These are phyloP conservation scores for Blastocystis sp. DNA, from an alignment of 352 stramenopile genomes.

Conservation along the genomic window DNA sequence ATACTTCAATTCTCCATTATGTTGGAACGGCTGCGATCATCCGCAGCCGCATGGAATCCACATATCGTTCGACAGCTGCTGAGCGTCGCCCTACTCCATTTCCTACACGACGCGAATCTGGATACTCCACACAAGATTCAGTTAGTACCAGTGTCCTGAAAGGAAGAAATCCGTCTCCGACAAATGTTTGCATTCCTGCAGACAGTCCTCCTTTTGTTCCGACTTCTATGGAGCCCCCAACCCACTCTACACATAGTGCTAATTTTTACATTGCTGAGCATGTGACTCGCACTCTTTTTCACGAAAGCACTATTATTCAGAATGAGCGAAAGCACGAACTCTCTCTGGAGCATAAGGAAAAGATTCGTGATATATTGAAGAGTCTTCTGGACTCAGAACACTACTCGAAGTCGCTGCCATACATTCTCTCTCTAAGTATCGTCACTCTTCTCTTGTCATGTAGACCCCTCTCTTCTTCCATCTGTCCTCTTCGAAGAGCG, in stretches of 20 bases:
- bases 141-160: not conserved
- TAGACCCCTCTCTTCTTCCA: not conserved
- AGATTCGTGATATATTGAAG: not conserved
- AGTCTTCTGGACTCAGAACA: not conserved
- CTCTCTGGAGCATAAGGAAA: not conserved
- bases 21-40: not conserved
- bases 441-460: not conserved
- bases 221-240: not conserved
- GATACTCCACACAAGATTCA: not conserved
- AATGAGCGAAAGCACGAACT: not conserved
- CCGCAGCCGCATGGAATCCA: not conserved
- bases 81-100: not conserved
- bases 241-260: not conserved
- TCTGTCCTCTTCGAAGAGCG: not conserved
- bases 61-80: not conserved
- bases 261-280: conserved; percentile 16
- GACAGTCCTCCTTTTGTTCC: conserved; percentile 2
- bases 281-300: not conserved
- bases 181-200: not conserved
- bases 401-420: not conserved
- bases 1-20: not conserved
- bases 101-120: not conserved
- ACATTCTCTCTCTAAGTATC: not conserved
- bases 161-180: not conserved
- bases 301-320: not conserved